Conservation (phyloP, 1,139 yeast genomes). For the Candida sojae region DNA sequence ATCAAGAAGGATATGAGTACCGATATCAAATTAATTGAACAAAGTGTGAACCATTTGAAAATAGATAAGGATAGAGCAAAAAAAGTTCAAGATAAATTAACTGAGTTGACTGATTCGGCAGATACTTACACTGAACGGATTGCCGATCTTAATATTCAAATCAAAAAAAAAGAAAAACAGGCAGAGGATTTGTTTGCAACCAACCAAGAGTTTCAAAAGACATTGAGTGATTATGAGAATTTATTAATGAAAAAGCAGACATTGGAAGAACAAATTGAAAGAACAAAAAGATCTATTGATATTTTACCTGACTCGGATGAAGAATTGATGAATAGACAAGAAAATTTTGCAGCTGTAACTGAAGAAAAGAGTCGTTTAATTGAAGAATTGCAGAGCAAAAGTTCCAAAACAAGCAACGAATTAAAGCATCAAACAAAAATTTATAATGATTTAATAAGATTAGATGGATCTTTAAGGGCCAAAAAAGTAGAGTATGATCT, state of each 20-base stretch:
- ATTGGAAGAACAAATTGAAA: slow-evolving; percentile 47
- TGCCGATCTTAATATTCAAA: slow-evolving; percentile 45
- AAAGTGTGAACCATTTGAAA: slow-evolving; percentile 73
- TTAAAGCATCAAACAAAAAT: slow-evolving; percentile 28
- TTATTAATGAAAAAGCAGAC: slow-evolving; percentile 49
- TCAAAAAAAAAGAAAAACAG: slow-evolving; percentile 56
- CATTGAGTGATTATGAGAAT: slow-evolving; percentile 64
- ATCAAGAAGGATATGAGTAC: slow-evolving; percentile 76
- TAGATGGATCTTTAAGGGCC: slow-evolving; percentile 61
- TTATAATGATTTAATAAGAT: slow-evolving; percentile 44
- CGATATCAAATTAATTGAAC: slow-evolving; percentile 75
- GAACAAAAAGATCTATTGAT: slow-evolving; percentile 48
- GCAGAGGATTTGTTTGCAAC: slow-evolving; percentile 69
- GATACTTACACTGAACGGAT: slow-evolving; percentile 52
- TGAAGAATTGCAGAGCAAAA: slow-evolving; percentile 14
- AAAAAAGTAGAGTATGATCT: slow-evolving; percentile 34
- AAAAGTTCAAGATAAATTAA: slow-evolving; percentile 52
- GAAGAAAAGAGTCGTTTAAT: slow-evolving; percentile 35
- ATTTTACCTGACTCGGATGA: slow-evolving; percentile 51
- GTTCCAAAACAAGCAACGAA: slow-evolving; percentile 13
- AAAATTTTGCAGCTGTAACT: slow-evolving; percentile 55
- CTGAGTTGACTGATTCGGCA: slow-evolving; percentile 44
- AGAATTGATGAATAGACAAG: slow-evolving; percentile 48
- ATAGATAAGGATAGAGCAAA: slow-evolving; percentile 74
- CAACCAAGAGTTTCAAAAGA: slow-evolving; percentile 80